These are phyloP conservation scores for Colletotrichum tropicale DNA, from an alignment of 2,329 filamentous ascomycete species.

Conservation along the genomic window DNA sequence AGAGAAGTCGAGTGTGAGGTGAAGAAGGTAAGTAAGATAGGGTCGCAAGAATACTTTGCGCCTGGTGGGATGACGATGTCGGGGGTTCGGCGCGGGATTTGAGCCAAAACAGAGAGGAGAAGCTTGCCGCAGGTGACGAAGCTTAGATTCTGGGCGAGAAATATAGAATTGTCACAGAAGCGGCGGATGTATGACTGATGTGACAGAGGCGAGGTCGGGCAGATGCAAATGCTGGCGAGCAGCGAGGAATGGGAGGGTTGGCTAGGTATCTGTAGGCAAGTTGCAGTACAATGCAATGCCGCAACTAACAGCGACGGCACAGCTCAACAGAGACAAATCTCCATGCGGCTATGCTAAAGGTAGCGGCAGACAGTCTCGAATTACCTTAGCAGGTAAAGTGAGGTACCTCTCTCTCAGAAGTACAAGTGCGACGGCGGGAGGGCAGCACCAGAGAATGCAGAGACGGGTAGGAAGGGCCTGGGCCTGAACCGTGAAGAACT, in stretches of 20 bases:
- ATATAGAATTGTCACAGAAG: not conserved
- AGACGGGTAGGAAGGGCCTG: not conserved
- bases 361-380: not conserved
- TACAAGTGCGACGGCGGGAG: not conserved
- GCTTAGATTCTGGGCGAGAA: not conserved
- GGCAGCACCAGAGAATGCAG: not conserved
- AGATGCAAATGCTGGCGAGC: not conserved
- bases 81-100: not conserved
- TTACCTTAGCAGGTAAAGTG: not conserved
- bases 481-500: not conserved
- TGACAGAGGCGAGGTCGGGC: slow-evolving; percentile 2
- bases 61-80: not conserved
- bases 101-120: not conserved
- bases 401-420: not conserved
- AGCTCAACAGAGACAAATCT: not conserved
- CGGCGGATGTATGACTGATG: slow-evolving; percentile 1
- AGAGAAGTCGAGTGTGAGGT: not conserved
- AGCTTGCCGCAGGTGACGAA: not conserved
- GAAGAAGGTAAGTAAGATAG: not conserved
- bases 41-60: not conserved
- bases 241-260: not conserved
- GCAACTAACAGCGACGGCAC: not conserved
- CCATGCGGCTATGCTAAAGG: not conserved
- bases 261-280: not conserved
- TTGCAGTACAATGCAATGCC: not conserved